Evolutionary conservation across 345 rosid genomes (phyloP).

Genomic region (Aegle marmelos): DNA sequence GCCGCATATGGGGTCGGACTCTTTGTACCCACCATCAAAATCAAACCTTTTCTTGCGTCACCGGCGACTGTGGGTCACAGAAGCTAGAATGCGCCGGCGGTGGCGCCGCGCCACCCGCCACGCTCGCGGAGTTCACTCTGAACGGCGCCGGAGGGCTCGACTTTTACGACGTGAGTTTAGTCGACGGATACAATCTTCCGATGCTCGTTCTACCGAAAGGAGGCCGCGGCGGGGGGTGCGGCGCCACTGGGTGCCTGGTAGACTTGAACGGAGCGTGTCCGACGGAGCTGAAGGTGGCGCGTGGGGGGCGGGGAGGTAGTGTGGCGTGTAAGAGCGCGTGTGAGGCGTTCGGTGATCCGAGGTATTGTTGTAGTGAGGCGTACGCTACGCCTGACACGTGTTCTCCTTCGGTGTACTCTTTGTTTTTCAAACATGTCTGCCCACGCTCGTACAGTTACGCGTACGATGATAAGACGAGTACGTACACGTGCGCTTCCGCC

Average conservation of each 20-base stretch:
- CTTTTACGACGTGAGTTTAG: slow-evolving; percentile 78
- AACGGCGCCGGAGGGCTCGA: slow-evolving; percentile 75
- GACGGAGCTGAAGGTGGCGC: slow-evolving; percentile 43
- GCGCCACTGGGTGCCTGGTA: slow-evolving; percentile 82
- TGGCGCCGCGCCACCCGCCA: slow-evolving; percentile 82
- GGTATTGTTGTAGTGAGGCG: slow-evolving; percentile 72
- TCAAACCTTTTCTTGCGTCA: slow-evolving; percentile 53
- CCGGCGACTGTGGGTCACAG: slow-evolving; percentile 85
- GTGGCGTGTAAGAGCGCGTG: slow-evolving; percentile 91
- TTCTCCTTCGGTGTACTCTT: slow-evolving; percentile 56
- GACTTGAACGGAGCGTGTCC: slow-evolving; percentile 87
- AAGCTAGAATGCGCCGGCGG: slow-evolving; percentile 58
- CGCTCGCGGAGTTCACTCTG: slow-evolving; percentile 86
- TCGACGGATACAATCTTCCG: slow-evolving; percentile 70
- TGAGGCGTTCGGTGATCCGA: slow-evolving; percentile 72
- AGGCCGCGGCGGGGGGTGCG: slow-evolving; percentile 51
- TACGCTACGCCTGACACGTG: slow-evolving; percentile 83
- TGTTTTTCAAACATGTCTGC: slow-evolving; percentile 75
- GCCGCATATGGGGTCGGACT: slow-evolving; percentile 84
- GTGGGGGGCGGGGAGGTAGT: slow-evolving; percentile 17
- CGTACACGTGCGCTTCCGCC: slow-evolving; percentile 71
- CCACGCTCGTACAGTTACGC: slow-evolving; percentile 94
- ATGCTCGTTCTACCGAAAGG: slow-evolving; percentile 57
- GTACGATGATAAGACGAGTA: slow-evolving; percentile 85
- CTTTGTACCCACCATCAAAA: slow-evolving; percentile 45